Evolutionary conservation across 179 eudicot species (phyloP).

Genomic region (Silene vulgaris): DNA sequence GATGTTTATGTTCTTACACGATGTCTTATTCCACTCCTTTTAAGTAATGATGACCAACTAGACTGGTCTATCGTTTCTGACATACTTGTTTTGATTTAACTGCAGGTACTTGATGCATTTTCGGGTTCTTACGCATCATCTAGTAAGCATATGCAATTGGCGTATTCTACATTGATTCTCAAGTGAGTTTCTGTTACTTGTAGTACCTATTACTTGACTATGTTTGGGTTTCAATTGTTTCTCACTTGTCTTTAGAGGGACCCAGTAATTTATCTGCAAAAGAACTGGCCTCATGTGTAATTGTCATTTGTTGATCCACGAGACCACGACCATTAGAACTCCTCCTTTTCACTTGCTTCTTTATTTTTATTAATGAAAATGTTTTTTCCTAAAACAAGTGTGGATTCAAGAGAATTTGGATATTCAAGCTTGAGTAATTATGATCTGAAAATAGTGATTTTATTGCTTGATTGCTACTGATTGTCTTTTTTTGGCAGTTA

Average conservation of each 20-base stretch:
- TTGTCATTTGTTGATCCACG: neutral
- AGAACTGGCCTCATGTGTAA: neutral
- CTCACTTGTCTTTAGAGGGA: neutral
- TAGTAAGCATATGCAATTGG: conserved; percentile 76
- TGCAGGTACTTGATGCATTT: conserved; percentile 81
- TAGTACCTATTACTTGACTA: neutral
- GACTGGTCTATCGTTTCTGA: neutral
- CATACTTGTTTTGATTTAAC: neutral
- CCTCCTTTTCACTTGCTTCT: neutral
- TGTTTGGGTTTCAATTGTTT: conserved; percentile 2
- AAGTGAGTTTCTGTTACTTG: conserved; percentile 52
- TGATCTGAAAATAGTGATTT: neutral
- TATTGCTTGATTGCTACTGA: conserved; percentile 10
- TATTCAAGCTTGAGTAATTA: neutral
- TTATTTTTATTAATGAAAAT: neutral
- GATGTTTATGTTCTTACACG: neutral
- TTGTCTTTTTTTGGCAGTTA: conserved; percentile 45
- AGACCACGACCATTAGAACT: neutral
- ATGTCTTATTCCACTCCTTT: neutral
- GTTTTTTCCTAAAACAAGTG: neutral
- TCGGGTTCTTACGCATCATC: conserved; percentile 60
- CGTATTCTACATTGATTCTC: conserved; percentile 83
- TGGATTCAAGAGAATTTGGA: neutral
- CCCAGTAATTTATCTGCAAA: neutral
- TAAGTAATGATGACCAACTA: neutral